These are phyloP conservation scores for Penicillium olsonii DNA, from an alignment of 2,329 filamentous ascomycete species.

Conservation along the genomic window DNA sequence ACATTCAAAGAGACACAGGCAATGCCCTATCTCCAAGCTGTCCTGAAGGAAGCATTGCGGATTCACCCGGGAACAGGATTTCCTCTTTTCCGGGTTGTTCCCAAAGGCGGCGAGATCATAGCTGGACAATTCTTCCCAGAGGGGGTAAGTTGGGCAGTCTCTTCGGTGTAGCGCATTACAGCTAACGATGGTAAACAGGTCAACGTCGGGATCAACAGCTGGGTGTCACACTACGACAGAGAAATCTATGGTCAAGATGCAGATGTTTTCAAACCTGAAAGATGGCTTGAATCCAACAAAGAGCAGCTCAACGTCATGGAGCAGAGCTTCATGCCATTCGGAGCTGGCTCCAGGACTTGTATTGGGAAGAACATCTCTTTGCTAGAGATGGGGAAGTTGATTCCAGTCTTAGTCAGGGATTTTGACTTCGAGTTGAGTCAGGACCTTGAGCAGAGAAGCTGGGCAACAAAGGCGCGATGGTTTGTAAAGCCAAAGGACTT, in stretches of 20 bases:
- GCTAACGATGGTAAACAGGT: background rate
- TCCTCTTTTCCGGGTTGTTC: slow-evolving; percentile 41
- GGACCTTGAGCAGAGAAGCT: background rate
- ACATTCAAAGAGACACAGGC: slow-evolving; percentile 23
- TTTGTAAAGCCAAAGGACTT: slow-evolving; percentile 3
- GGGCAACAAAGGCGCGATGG: background rate
- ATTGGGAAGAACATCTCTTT: slow-evolving; percentile 46
- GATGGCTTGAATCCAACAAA: slow-evolving; percentile 4
- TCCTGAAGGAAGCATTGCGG: slow-evolving; percentile 54
- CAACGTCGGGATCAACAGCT: slow-evolving; percentile 8
- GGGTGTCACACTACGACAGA: slow-evolving; percentile 12
- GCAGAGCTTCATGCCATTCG: slow-evolving; percentile 20
- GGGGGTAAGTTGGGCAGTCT: slow-evolving; percentile 3
- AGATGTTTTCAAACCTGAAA: slow-evolving; percentile 15
- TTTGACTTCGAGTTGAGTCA: slow-evolving; percentile 41
- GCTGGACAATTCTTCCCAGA: slow-evolving; percentile 23
- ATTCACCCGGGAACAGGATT: slow-evolving; percentile 52
- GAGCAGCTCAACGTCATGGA: slow-evolving; percentile 7
- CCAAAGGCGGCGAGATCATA: slow-evolving; percentile 3
- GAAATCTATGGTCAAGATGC: slow-evolving; percentile 24
- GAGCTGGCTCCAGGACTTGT: slow-evolving; percentile 53
- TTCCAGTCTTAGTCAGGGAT: slow-evolving; percentile 47
- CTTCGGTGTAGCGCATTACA: background rate
- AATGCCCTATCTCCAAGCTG: slow-evolving; percentile 51
- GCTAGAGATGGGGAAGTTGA: slow-evolving; percentile 30